A percentile compares a stretch with the other conserved stretches of the same genome.
Conservation (phyloP, 768 basidiomycete genomes). For the Termitomyces sp. region DNA sequence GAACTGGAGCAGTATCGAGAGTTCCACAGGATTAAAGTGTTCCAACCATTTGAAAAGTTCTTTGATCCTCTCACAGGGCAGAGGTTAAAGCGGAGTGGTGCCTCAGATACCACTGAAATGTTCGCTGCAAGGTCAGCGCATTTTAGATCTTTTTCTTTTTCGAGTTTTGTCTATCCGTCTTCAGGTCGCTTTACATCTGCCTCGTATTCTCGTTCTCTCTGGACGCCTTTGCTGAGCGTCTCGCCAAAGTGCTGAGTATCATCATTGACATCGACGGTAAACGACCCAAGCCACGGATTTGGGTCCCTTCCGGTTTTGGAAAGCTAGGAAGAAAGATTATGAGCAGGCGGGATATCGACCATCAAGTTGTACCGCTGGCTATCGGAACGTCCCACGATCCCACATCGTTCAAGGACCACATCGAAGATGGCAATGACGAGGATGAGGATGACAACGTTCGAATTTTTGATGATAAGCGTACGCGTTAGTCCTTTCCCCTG, state of each 20-base stretch:
- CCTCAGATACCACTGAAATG: conserved; percentile 19
- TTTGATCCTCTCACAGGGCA: conserved; percentile 31
- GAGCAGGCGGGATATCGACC: conserved; percentile 20
- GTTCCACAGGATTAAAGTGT: conserved; percentile 27
- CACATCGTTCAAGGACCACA: conserved; percentile 18
- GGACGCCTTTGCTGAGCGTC: conserved; percentile 32
- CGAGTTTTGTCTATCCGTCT: not conserved
- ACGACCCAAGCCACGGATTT: conserved; percentile 30
- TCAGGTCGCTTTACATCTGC: conserved; percentile 37
- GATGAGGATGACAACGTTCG: not conserved
- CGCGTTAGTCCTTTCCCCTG: conserved; percentile 6
- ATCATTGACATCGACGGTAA: conserved; percentile 27
- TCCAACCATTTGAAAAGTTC: conserved; percentile 35
- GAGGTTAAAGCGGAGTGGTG: conserved; percentile 15
- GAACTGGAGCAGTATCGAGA: conserved; percentile 27
- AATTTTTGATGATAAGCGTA: conserved; percentile 6
- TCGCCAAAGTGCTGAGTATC: conserved; percentile 25
- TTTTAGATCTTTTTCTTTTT: not conserved
- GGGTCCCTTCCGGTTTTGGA: conserved; percentile 37
- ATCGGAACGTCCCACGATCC: conserved; percentile 33
- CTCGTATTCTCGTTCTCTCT: conserved; percentile 40
- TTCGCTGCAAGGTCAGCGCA: conserved; percentile 32
- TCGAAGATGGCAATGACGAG: conserved; percentile 16
- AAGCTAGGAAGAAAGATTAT: conserved; percentile 29
- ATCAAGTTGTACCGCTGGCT: conserved; percentile 22